Evolutionary conservation across 169 alveolate genomes (phyloP).

Genomic region (Theileria parva): DNA sequence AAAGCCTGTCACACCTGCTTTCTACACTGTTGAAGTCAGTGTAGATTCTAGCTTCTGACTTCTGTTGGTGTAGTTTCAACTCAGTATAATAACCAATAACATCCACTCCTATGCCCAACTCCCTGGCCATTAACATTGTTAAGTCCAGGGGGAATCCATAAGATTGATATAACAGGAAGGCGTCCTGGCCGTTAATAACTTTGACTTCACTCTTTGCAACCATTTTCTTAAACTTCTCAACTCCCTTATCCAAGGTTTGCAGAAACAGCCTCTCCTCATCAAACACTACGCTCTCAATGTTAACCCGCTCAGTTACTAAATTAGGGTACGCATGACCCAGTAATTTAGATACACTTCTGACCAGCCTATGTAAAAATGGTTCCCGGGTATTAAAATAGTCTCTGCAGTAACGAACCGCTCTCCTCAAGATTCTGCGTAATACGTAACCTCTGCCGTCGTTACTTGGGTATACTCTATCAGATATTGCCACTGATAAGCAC

Average conservation of each 20-base stretch:
- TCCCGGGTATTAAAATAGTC: conserved; percentile 75
- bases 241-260: conserved; percentile 85
- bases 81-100: conserved; percentile 79
- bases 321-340: conserved; percentile 86
- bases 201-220: conserved; percentile 39
- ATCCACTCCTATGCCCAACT: conserved; percentile 77
- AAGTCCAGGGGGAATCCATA: conserved; percentile 93
- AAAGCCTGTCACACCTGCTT: conserved; percentile 36
- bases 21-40: conserved; percentile 48
- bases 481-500: conserved; percentile 88
- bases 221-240: conserved; percentile 75
- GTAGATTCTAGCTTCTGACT: conserved; percentile 74
- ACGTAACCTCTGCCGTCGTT: conserved; percentile 92
- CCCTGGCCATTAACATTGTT: conserved; percentile 90
- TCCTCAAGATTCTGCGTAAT: conserved; percentile 87
- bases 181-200: conserved; percentile 78
- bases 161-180: conserved; percentile 87
- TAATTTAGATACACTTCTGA: conserved; percentile 77
- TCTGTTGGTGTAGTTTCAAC: conserved; percentile 77
- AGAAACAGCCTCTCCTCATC: conserved; percentile 87
- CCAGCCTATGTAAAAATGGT: conserved; percentile 85
- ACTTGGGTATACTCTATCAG: conserved; percentile 91
- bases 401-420: conserved; percentile 89
- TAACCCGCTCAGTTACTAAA: conserved; percentile 74
- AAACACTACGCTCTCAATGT: conserved; percentile 74